Conservation (phyloP, 305 asterid genomes). For the Plantago rigida region DNA sequence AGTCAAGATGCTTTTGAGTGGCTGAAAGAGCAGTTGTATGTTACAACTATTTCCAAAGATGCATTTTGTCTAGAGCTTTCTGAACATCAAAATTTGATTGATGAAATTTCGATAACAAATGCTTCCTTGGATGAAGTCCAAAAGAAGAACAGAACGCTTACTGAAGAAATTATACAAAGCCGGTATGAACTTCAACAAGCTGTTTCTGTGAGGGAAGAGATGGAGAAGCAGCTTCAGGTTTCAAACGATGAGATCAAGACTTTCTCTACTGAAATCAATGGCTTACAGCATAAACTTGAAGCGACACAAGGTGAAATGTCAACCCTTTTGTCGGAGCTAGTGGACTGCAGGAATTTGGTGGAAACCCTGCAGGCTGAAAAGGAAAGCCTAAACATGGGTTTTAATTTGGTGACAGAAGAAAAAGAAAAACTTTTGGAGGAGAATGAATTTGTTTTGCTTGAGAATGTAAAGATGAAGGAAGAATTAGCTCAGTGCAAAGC, state of each 20-base stretch:
- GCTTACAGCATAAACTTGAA: slow-evolving; percentile 58
- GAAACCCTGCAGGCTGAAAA: slow-evolving; percentile 51
- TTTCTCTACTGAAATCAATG: slow-evolving; percentile 46
- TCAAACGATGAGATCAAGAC: slow-evolving; percentile 54
- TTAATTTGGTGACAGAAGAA: slow-evolving; percentile 44
- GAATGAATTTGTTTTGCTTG: slow-evolving; percentile 38
- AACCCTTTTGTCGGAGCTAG: slow-evolving; percentile 52
- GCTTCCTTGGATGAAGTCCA: slow-evolving; percentile 44
- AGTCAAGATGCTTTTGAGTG: slow-evolving; percentile 43
- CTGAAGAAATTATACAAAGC: slow-evolving; percentile 48
- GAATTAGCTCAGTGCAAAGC: slow-evolving; percentile 47
- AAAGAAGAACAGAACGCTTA: slow-evolving; percentile 45
- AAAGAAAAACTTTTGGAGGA: slow-evolving; percentile 44
- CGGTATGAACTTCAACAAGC: slow-evolving; percentile 48
- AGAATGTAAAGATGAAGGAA: slow-evolving; percentile 44
- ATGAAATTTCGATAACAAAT: slow-evolving; percentile 39
- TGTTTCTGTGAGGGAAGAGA: slow-evolving; percentile 45
- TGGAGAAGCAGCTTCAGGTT: slow-evolving; percentile 46
- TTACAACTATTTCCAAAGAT: slow-evolving; percentile 60
- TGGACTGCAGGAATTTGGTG: slow-evolving; percentile 49
- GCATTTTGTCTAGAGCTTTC: slow-evolving; percentile 49
- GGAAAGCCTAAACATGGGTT: slow-evolving; percentile 42
- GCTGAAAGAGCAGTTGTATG: slow-evolving; percentile 71
- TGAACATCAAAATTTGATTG: slow-evolving; percentile 50
- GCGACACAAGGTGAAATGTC: slow-evolving; percentile 51